A percentile compares a stretch with the other conserved stretches of the same genome.
Evolutionary conservation across 2,329 filamentous ascomycete genomes (phyloP).

Genomic region (Xylaria sp.): DNA sequence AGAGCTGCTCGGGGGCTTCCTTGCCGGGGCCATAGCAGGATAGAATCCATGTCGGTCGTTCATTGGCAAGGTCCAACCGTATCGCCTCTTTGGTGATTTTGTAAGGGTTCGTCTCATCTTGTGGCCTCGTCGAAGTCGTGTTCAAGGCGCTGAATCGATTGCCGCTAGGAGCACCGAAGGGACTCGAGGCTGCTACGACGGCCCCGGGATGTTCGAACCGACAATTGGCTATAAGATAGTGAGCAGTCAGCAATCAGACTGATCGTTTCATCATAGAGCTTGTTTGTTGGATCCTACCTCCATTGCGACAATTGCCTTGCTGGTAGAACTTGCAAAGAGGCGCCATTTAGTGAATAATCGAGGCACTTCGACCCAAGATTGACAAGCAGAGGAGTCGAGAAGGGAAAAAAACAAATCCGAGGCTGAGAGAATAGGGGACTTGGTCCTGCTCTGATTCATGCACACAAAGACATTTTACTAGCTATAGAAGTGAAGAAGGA

Average conservation of each 20-base stretch:
- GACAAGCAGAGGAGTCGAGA: not conserved
- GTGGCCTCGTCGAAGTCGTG: constrained; percentile 36
- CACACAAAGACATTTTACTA: not conserved
- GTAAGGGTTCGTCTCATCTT: constrained; percentile 53
- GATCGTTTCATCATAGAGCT: not conserved
- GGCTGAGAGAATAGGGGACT: not conserved
- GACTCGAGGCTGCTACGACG: constrained; percentile 50
- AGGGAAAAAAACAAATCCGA: not conserved
- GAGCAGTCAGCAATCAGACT: constrained; percentile 32
- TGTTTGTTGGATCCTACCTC: constrained; percentile 58
- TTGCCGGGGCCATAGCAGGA: constrained; percentile 85
- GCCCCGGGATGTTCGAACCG: constrained; percentile 64
- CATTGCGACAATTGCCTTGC: constrained; percentile 73
- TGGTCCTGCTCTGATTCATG: not conserved
- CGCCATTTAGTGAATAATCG: constrained; percentile 46
- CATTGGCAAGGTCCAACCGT: constrained; percentile 72
- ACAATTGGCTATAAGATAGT: constrained; percentile 58
- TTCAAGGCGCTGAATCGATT: constrained; percentile 38
- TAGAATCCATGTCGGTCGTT: constrained; percentile 84
- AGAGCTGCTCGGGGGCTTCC: constrained; percentile 82
- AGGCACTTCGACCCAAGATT: constrained; percentile 7
- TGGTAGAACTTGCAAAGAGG: constrained; percentile 72
- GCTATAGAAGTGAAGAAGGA: not conserved
- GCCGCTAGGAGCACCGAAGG: constrained; percentile 44
- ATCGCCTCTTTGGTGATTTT: constrained; percentile 69